A percentile compares a stretch with the other conserved stretches of the same genome.
These are phyloP conservation scores for Aphanocladium album DNA, from an alignment of 2,329 filamentous ascomycete genomes.

Conservation along the genomic window DNA sequence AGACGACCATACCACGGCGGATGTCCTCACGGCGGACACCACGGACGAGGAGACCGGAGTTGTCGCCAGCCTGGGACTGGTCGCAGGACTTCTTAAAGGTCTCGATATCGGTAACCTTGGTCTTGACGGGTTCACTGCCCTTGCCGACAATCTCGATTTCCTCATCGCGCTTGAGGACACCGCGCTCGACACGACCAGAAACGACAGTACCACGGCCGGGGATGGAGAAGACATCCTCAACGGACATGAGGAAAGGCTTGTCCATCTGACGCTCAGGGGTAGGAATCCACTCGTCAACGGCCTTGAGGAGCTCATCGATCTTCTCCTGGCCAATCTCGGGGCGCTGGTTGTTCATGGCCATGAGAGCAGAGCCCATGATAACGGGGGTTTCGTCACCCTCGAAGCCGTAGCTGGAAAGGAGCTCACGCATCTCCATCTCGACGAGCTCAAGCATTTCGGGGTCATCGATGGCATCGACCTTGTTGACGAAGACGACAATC, in stretches of 20 bases:
- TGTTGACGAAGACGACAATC: constrained; percentile 99
- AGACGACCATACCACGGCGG: constrained; percentile 88
- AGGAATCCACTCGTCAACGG: constrained; percentile 94
- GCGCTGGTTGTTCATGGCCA: constrained; percentile 80
- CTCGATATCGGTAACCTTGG: constrained; percentile 99
- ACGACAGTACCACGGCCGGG: constrained; percentile 93
- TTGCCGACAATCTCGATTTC: constrained; percentile 96
- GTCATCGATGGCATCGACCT: constrained; percentile 95
- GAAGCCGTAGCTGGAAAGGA: constrained; percentile 87
- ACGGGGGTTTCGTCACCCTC: constrained; percentile 98
- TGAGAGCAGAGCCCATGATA: constrained; percentile 93
- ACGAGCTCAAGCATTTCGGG: constrained; percentile 99
- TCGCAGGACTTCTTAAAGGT: constrained; percentile 99
- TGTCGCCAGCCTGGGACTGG: constrained; percentile 92
- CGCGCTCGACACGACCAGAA: constrained; percentile 95
- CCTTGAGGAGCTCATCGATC: constrained; percentile 86
- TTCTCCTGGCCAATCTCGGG: constrained; percentile 81
- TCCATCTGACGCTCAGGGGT: constrained; percentile 90
- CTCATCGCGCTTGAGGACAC: constrained; percentile 84
- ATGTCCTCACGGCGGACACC: constrained; percentile 96
- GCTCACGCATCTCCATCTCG: constrained; percentile 99
- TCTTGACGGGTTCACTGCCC: constrained; percentile 78
- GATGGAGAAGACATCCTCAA: constrained; percentile 90
- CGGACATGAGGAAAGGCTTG: constrained; percentile 98
- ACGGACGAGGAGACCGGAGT: constrained; percentile 94